Conservation (phyloP, 345 rosid species). For the Linum trigynum region DNA sequence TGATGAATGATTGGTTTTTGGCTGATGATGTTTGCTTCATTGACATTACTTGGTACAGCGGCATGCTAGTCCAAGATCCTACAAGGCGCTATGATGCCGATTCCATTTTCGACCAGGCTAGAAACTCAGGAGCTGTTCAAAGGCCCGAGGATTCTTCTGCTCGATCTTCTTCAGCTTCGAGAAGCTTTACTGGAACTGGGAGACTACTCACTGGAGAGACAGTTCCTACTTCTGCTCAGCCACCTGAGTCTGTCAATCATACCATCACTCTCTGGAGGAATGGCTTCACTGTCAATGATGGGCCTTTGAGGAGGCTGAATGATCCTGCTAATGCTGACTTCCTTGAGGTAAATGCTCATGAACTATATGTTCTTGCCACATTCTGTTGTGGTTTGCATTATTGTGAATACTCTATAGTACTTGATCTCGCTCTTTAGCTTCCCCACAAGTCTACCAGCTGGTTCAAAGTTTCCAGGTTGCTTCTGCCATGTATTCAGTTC, state of each 20-base stretch:
- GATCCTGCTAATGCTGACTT: constrained; percentile 76
- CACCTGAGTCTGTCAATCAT: constrained; percentile 52
- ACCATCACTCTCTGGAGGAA: constrained; percentile 77
- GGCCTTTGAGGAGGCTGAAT: constrained; percentile 60
- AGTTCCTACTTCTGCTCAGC: constrained; percentile 42
- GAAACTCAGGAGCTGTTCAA: constrained; percentile 51
- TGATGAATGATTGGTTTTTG: not conserved
- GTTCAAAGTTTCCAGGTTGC: no score
- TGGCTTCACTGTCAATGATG: constrained; percentile 88
- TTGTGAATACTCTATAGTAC: not conserved
- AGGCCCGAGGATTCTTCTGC: constrained; percentile 34
- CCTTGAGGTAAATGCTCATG: constrained; percentile 48
- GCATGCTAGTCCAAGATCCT: constrained; percentile 91
- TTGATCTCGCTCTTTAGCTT: not conserved
- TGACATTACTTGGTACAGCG: constrained; percentile 33
- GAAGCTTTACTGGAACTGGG: constrained; percentile 66
- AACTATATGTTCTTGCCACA: not conserved
- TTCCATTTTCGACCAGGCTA: constrained; percentile 59
- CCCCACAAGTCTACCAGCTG: no score
- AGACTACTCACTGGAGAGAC: constrained; percentile 73
- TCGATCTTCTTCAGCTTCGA: constrained; percentile 44
- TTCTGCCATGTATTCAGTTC: no score
- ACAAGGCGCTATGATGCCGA: constrained; percentile 49
- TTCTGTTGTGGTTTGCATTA: not conserved
- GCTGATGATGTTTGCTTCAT: not conserved